Evolutionary conservation across 805 yeast species (phyloP), one percentile per base, ranked within the genome.

Genomic region (Ogataea saltuana): DNA sequence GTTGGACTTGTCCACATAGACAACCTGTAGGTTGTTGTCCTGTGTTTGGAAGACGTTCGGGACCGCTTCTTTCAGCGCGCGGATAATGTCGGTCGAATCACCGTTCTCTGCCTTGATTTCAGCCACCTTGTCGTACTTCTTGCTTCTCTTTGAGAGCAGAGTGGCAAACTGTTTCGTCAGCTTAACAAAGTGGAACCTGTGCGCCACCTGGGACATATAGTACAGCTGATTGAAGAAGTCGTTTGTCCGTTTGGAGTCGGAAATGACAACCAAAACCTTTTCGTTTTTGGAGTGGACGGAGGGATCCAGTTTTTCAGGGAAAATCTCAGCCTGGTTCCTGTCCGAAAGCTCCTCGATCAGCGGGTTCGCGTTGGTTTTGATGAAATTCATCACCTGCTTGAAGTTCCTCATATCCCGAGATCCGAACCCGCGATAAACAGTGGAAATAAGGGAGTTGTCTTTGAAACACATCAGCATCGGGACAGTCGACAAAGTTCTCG

Each of bases 401-500:
- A 62, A 61, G 49, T 77, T 72, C 49, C 93, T 71, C 43, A 76
- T 72, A 51, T 84, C 87, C 37, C 78, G 78, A 6, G 88, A 76
- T 0, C 82, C 80, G 62, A 77, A 80, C 43, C 78, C 80, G 51
- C 77, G 85, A 50, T 62, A 82, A 4, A 81, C 72, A 4, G 67
- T 64, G 0, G 86, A 73, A 23, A 75, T 55, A 42, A 77, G 57
- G 11, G 79, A 67, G 41, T 76, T 74, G 41, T 83, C 83, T 51
- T 77, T 82, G 59, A 82, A 75, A 17, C 83, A 66, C 22, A 80
- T 63, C 15, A 85, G 53, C 12, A 86, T 79, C 2, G 95, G 95
- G 26, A 69, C 68, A 6, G 82, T 70, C 0, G 88, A 71, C 19
- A 80, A 59, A 1, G 83, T 69, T 20, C 78, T 74, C 18, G 84